A percentile compares a stretch with the other conserved stretches of the same genome.
Evolutionary conservation across 148 eudicot genomes (phyloP).

Genomic region (Diospyros lotus): DNA sequence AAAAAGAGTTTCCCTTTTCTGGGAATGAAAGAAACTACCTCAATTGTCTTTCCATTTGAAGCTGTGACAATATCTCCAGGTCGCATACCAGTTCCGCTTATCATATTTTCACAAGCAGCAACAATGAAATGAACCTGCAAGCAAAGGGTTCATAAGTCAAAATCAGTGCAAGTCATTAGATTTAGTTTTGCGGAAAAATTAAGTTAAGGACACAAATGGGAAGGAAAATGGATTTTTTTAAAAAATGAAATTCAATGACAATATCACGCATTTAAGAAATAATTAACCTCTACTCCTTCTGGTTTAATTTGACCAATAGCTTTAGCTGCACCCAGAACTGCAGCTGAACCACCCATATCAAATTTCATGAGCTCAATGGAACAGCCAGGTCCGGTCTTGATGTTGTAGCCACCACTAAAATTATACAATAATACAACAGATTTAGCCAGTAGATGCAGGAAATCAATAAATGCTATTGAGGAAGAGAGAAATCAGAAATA

Average conservation of each 20-base stretch:
- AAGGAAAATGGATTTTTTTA: background rate
- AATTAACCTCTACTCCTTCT: conserved; percentile 84
- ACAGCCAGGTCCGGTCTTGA: conserved; percentile 94
- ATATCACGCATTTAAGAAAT: background rate
- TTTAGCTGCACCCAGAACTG: conserved; percentile 98
- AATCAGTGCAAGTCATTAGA: background rate
- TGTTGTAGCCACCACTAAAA: conserved; percentile 96
- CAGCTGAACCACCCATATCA: conserved; percentile 99
- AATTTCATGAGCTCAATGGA: conserved; percentile 88
- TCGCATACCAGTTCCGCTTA: conserved; percentile 98
- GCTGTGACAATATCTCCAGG: conserved; percentile 97
- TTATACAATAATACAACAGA: conserved; percentile 9
- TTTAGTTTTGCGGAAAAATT: background rate
- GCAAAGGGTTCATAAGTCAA: background rate
- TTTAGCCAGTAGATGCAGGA: background rate
- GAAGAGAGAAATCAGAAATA: background rate
- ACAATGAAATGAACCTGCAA: conserved; percentile 96
- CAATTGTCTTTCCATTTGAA: conserved; percentile 98
- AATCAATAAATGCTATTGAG: background rate
- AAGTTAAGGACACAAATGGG: background rate
- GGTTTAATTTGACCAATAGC: conserved; percentile 98
- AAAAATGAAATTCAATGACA: background rate
- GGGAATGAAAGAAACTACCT: conserved; percentile 43
- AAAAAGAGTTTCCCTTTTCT: background rate
- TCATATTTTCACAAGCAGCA: conserved; percentile 99